phyloP scores from a whole-genome alignment of 1,284 basidiomycete species.

The Ceratobasidium sp. region DNA sequence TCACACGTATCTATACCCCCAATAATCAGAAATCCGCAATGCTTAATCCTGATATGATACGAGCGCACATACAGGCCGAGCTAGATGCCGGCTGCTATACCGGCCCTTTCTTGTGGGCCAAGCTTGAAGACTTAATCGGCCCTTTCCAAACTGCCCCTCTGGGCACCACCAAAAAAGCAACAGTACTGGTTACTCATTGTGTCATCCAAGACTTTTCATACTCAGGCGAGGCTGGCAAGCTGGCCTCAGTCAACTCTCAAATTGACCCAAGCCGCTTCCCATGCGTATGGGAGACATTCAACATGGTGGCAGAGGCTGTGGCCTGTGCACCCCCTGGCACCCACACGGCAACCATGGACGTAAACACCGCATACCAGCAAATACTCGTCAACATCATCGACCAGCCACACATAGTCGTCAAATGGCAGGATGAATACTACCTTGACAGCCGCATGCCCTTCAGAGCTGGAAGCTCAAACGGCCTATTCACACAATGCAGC shows the following conservation, averaged over 20 bases:
- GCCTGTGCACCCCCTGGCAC: conserved; percentile 53
- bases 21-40: conserved; percentile 29
- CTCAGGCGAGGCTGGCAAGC: conserved; percentile 41
- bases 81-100: background rate
- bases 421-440: conserved; percentile 45
- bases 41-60: background rate
- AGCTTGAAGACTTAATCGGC: conserved; percentile 14
- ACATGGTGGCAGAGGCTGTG: conserved; percentile 49
- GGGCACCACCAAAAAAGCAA: conserved; percentile 48
- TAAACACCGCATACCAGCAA: conserved; percentile 52
- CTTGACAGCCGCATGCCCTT: conserved; percentile 53
- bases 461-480: conserved; percentile 50
- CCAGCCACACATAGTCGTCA: conserved; percentile 54
- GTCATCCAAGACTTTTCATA: conserved; percentile 59
- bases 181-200: conserved; percentile 49
- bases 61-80: conserved; percentile 1
- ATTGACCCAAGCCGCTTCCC: conserved; percentile 55
- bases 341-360: conserved; percentile 53
- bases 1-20: background rate
- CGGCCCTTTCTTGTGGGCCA: background rate
- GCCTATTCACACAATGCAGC: conserved; percentile 52
- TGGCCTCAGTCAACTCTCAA: conserved; percentile 54
- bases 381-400: conserved; percentile 55
- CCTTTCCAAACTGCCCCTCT: conserved; percentile 31
- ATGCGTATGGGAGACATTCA: conserved; percentile 58